Evolutionary conservation across 495 filamentous ascomycete genomes (phyloP), one percentile per base, ranked within the genome.

Genomic region (Penicillium robsamsonii): DNA sequence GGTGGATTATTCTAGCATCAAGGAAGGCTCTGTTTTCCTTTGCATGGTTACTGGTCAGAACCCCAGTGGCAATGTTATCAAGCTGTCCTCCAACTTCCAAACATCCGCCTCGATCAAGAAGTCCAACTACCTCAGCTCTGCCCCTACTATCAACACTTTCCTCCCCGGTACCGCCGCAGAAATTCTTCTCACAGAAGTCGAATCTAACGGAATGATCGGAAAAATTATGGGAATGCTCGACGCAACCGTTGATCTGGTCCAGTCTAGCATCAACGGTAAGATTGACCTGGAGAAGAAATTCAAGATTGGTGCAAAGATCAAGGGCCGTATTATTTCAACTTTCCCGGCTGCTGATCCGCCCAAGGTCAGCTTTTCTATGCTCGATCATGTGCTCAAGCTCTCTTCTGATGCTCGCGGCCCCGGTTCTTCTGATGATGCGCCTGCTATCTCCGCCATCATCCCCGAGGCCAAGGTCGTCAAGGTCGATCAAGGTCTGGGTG

Each of bases 141-240:
- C 93, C 3, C 91, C 91, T 18, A 94, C 89, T 2, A 87, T 98
- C 66, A 86, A 89, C 69, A 81, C 87, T n/a, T 95, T 92, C 71
- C 78, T 96, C 9, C 94, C 94, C 2, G 94, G 94, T 47, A 90
- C 89, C 46, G 87, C 88, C 17, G 90, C 94, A 31, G 90, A 97
- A 58, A 79, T 96, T 41, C 77, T 97, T 50, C 75, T 97, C 25
- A 86, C 88, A 1, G 89, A 96, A 24, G 79, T 90, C 29, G 70
- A 76, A 4, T 40, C 76, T 1, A 75, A 68, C 27, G 85, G 84
- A n/a, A 68, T 87, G 59, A 81, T 81, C 29, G 94, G 94, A 54
- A 96, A 96, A 67, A 81, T 97, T 29, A 95, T 97, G 88, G 94
- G 94, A 8, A 81, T 89, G 70, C 70, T 98, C 50, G 88, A 96